Conservation (phyloP, 352 stramenopile genomes). For the Globisporangium megalacanthum region DNA sequence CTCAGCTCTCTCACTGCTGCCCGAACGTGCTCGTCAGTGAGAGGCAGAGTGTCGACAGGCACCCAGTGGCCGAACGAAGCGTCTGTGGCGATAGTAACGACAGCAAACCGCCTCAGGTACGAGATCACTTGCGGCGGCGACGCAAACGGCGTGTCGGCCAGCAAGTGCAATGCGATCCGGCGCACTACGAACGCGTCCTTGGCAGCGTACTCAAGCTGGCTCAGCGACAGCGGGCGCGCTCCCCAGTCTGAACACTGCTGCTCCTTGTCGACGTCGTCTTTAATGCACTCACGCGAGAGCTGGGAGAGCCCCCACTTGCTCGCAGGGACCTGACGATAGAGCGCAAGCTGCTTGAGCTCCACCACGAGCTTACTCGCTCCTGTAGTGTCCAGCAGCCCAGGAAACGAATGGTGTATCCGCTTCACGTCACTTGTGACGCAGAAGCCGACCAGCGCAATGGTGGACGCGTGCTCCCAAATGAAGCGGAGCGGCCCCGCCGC, state of each 20-base stretch:
- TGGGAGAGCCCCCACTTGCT: constrained; percentile 49
- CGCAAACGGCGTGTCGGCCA: constrained; percentile 26
- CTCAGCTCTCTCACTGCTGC: constrained; percentile 20
- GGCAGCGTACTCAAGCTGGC: constrained; percentile 49
- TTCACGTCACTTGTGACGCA: constrained; percentile 46
- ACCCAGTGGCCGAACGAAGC: constrained; percentile 19
- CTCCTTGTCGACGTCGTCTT: constrained; percentile 44
- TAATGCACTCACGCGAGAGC: constrained; percentile 33
- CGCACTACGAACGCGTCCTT: constrained; percentile 48
- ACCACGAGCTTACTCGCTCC: constrained; percentile 23
- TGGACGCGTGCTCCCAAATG: constrained; percentile 28
- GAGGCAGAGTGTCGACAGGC: constrained; percentile 8
- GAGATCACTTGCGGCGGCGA: constrained; percentile 3
- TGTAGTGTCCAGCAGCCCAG: constrained; percentile 14
- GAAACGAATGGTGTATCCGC: constrained; percentile 48
- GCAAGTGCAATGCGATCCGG: constrained; percentile 33
- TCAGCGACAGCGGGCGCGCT: constrained; percentile 26
- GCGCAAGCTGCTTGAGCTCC: constrained; percentile 48
- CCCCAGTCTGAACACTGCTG: constrained; percentile 66
- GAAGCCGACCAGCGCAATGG: constrained; percentile 45
- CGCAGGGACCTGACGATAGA: constrained; percentile 39
- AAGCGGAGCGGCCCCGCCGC: constrained; percentile 27
- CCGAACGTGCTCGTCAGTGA: constrained; percentile 28
- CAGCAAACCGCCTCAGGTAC: constrained; percentile 19
- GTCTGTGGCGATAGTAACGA: constrained; percentile 9